phyloP scores from a whole-genome alignment of 257 asterid species.

The Solanum commersonii region DNA sequence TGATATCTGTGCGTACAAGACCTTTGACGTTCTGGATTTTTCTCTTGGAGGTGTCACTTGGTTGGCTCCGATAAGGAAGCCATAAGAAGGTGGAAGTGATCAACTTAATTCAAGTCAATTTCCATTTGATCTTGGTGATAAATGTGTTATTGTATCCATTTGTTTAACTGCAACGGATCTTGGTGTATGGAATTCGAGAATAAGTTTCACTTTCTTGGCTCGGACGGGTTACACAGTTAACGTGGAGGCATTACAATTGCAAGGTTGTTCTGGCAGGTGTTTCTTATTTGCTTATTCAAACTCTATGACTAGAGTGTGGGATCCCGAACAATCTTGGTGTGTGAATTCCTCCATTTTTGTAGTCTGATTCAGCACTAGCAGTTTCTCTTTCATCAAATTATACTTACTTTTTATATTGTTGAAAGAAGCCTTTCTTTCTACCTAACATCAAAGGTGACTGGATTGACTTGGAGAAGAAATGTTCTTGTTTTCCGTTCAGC shows the following conservation, averaged over 20 bases:
- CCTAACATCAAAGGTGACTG: too few relatives aligned
- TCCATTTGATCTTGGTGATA: background rate
- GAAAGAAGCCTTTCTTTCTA: background rate
- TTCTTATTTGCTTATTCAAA: too few relatives aligned
- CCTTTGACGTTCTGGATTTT: background rate
- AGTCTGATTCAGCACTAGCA: background rate
- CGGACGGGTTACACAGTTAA: too few relatives aligned
- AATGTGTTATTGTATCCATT: too few relatives aligned
- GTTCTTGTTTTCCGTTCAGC: too few relatives aligned
- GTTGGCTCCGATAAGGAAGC: background rate
- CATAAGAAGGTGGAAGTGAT: background rate
- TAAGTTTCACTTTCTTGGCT: too few relatives aligned
- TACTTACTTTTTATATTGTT: background rate
- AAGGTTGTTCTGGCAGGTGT: too few relatives aligned
- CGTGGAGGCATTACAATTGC: too few relatives aligned
- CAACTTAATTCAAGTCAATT: background rate
- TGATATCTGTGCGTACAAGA: background rate
- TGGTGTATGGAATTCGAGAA: background rate
- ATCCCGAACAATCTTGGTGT: too few relatives aligned
- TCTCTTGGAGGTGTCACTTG: background rate
- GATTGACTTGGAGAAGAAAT: too few relatives aligned
- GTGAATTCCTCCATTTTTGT: background rate
- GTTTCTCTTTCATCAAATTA: background rate
- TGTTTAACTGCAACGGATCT: background rate
- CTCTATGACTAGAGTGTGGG: too few relatives aligned